These are phyloP conservation scores for Mrakia blollopis DNA, from an alignment of 768 basidiomycete species.

Conservation along the genomic window DNA sequence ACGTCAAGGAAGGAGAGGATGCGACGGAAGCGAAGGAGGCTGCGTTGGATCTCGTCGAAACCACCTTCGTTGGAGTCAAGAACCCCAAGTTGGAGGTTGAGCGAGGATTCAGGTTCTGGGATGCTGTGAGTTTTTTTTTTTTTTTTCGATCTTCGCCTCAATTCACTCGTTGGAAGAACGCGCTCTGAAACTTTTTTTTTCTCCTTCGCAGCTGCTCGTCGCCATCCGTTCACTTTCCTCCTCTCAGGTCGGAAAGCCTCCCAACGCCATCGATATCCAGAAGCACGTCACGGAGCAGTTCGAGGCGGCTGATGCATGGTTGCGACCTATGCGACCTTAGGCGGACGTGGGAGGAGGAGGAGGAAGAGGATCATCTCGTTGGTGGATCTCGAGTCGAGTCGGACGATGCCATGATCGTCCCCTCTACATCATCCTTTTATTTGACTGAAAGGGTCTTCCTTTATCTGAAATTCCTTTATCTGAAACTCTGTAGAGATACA, in stretches of 20 bases:
- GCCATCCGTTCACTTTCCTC: constrained; percentile 80
- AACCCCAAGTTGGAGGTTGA: constrained; percentile 81
- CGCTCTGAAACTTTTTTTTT: neutral
- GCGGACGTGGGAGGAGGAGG: neutral
- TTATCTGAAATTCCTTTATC: no score
- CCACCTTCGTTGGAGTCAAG: constrained; percentile 83
- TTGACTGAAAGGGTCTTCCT: no score
- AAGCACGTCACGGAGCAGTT: constrained; percentile 90
- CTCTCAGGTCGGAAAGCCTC: constrained; percentile 46
- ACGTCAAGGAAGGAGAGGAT: constrained; percentile 59
- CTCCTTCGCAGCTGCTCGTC: constrained; percentile 52
- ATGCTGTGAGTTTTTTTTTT: constrained; percentile 63
- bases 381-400: neutral
- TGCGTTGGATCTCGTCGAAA: constrained; percentile 87
- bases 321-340: constrained; percentile 55
- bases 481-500: no score
- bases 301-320: constrained; percentile 90
- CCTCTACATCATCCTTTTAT: neutral
- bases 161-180: no score
- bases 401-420: neutral
- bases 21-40: constrained; percentile 70
- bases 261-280: constrained; percentile 56
- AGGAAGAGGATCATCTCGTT: neutral
- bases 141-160: neutral
- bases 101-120: constrained; percentile 97